phyloP scores from a whole-genome alignment of 345 rosid species.

The Leavenworthia alabamica region DNA sequence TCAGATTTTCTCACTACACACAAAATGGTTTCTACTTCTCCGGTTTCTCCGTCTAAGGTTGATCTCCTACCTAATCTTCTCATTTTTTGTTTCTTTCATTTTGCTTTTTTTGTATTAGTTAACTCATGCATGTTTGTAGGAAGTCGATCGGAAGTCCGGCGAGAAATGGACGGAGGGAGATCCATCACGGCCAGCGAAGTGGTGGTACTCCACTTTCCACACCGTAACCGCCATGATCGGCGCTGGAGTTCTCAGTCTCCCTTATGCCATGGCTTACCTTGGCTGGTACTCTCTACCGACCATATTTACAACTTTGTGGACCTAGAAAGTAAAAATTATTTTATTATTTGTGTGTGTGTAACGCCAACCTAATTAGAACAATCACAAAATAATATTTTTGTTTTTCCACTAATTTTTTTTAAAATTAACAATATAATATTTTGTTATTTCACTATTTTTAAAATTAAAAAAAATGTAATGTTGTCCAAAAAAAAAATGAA shows the following conservation, averaged over 20 bases:
- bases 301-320: not conserved
- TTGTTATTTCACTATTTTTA: no score
- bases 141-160: conserved; percentile 24
- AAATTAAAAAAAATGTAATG: no score
- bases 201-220: conserved; percentile 99
- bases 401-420: not conserved
- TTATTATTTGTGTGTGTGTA: not conserved
- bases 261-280: conserved; percentile 93
- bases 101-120: not conserved
- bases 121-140: conserved; percentile 33
- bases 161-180: conserved; percentile 62
- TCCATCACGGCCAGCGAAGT: conserved; percentile 65
- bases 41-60: conserved; percentile 48
- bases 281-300: conserved; percentile 55
- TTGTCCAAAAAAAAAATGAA: no score
- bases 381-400: not conserved
- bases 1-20: conserved; percentile 12
- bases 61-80: conserved; percentile 21
- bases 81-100: not conserved
- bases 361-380: not conserved
- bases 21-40: conserved; percentile 56
- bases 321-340: not conserved
- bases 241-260: conserved; percentile 91
- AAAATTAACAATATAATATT: no score
- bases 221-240: conserved; percentile 95